Conservation (phyloP, 805 yeast species). For the Clavispora phyllophila region DNA sequence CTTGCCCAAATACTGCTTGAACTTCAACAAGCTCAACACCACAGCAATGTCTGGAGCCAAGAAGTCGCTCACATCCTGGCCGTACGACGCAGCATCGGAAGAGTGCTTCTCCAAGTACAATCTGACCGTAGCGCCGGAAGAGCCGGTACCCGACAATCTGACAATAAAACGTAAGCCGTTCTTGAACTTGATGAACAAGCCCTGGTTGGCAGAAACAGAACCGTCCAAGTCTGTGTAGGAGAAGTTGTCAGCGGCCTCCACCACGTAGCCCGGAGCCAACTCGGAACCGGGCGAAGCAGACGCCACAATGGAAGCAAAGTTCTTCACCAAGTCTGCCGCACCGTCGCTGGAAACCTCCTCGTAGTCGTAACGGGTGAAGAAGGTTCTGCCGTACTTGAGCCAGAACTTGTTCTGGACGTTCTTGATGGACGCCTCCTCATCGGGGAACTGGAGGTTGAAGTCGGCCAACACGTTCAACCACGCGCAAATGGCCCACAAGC, state of each 20-base stretch:
- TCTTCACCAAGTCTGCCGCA: conserved; percentile 62
- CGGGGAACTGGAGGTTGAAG: conserved; percentile 58
- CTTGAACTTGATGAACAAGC: conserved; percentile 74
- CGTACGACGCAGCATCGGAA: conserved; percentile 47
- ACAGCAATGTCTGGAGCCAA: conserved; percentile 56
- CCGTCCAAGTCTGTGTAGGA: conserved; percentile 94
- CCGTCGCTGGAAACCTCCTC: conserved; percentile 77
- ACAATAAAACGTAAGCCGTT: conserved; percentile 83
- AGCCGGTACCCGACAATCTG: conserved; percentile 94
- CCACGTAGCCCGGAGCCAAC: conserved; percentile 44
- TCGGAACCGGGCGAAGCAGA: conserved; percentile 41
- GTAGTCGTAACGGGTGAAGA: conserved; percentile 91
- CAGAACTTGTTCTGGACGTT: conserved; percentile 83
- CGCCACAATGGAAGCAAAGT: conserved; percentile 30
- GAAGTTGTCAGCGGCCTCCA: conserved; percentile 80
- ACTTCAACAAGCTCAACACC: conserved; percentile 64
- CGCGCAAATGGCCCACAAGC: conserved; percentile 95
- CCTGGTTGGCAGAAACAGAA: conserved; percentile 81
- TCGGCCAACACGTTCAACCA: conserved; percentile 95
- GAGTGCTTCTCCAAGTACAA: conserved; percentile 84
- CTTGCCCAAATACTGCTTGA: conserved; percentile 71
- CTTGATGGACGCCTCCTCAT: conserved; percentile 58
- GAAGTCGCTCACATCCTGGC: conserved; percentile 58
- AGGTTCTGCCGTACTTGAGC: conserved; percentile 92
- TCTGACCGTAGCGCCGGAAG: conserved; percentile 95